phyloP scores from a whole-genome alignment of 1,139 yeast species.

The Sugiyamaella novakii region DNA sequence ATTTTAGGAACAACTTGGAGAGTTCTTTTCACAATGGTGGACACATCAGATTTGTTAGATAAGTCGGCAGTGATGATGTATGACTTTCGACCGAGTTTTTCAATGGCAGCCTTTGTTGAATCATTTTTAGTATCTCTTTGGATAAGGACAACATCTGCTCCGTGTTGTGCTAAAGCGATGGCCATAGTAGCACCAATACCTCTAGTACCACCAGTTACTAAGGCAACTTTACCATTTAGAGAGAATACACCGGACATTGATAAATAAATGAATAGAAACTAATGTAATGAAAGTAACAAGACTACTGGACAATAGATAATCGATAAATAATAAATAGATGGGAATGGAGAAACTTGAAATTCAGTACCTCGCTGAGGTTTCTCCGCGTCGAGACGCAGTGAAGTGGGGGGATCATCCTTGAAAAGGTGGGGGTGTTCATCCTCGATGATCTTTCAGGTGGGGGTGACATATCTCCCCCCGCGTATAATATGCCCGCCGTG shows the following conservation, averaged over 20 bases:
- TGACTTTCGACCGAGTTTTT: conserved; percentile 37
- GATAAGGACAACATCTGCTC: conserved; percentile 47
- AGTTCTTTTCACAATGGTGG: conserved; percentile 40
- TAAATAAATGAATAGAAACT: background rate
- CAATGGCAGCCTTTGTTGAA: conserved; percentile 30
- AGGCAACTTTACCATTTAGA: conserved; percentile 46
- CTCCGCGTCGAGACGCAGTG: background rate
- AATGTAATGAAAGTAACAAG: background rate
- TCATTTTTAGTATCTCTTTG: conserved; percentile 31
- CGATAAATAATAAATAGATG: no score
- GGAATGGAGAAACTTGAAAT: no score
- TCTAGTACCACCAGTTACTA: conserved; percentile 49
- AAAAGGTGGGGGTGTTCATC: conserved; percentile 8
- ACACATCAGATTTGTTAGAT: conserved; percentile 37
- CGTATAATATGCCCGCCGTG: no score
- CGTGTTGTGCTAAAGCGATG: conserved; percentile 48
- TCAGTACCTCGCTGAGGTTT: background rate
- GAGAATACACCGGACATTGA: conserved; percentile 39
- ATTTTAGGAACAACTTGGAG: conserved; percentile 43
- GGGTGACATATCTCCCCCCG: background rate
- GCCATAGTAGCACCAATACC: conserved; percentile 51
- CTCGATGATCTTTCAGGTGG: conserved; percentile 1
- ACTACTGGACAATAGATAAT: no score
- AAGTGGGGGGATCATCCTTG: conserved; percentile 6
- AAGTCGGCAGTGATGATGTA: conserved; percentile 38